phyloP scores from a whole-genome alignment of 2,329 filamentous ascomycete genomes.

The Myotisia sp. region DNA sequence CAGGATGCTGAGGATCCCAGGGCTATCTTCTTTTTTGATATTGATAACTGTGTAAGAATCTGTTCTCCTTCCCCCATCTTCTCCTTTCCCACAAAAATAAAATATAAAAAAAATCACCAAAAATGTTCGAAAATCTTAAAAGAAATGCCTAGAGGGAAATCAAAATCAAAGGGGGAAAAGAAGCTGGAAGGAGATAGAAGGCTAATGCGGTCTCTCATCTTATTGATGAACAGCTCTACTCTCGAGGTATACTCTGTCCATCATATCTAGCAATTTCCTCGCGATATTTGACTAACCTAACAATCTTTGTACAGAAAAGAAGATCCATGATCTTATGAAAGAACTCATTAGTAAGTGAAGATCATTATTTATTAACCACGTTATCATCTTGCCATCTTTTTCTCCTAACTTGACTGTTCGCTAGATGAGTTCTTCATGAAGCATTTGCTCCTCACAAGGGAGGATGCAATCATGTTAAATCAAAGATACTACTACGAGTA shows the following conservation, averaged over 20 bases:
- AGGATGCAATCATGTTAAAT: slow-evolving; percentile 77
- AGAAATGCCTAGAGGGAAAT: too few species aligned
- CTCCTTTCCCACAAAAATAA: too few species aligned
- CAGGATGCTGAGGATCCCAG: too few species aligned
- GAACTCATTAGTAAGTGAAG: slow-evolving; percentile 49
- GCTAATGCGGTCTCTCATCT: too few species aligned
- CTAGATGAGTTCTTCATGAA: slow-evolving; percentile 46
- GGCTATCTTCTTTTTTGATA: slow-evolving; percentile 67
- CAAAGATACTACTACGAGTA: slow-evolving; percentile 90
- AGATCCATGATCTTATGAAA: slow-evolving; percentile 80
- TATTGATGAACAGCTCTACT: slow-evolving; percentile 50
- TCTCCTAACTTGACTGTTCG: slow-evolving; percentile 36
- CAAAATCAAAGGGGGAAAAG: too few species aligned
- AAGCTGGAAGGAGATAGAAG: too few species aligned
- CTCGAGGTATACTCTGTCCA: slow-evolving; percentile 49
- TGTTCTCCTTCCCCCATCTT: too few species aligned
- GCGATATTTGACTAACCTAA: slow-evolving; percentile 3
- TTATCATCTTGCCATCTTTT: too few species aligned
- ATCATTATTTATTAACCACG: background rate
- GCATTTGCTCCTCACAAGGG: slow-evolving; percentile 57
- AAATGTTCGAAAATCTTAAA: slow-evolving; percentile 11
- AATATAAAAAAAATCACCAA: too few species aligned
- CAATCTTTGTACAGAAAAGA: slow-evolving; percentile 40
- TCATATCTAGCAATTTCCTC: slow-evolving; percentile 1
- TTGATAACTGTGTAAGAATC: slow-evolving; percentile 88